Evolutionary conservation across 2,329 filamentous ascomycete genomes (phyloP).

Genomic region (Colletotrichum eleusines): DNA sequence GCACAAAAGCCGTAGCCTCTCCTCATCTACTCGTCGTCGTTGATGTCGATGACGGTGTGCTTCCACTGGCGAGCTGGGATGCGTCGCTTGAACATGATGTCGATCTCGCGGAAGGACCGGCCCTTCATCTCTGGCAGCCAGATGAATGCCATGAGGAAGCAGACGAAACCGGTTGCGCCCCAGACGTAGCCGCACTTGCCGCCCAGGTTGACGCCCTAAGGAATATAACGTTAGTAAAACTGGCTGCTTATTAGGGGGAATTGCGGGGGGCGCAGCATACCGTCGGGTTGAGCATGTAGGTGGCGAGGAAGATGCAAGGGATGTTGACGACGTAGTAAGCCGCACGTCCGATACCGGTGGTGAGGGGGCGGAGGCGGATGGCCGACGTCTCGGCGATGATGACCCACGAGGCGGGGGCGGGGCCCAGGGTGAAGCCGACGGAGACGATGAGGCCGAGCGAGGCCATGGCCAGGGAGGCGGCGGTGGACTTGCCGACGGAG

Average conservation of each 20-base stretch:
- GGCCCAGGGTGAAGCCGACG: conserved; percentile 72
- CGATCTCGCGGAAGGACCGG: conserved; percentile 71
- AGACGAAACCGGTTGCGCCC: conserved; percentile 69
- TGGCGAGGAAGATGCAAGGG: conserved; percentile 73
- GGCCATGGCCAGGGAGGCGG: conserved; percentile 67
- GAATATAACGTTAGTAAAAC: conserved; percentile 46
- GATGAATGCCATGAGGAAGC: conserved; percentile 62
- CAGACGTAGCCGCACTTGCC: conserved; percentile 71
- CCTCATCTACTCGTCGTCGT: conserved; percentile 69
- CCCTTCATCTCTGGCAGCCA: conserved; percentile 68
- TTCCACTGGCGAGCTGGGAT: conserved; percentile 68
- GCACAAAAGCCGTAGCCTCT: not conserved
- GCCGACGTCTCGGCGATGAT: conserved; percentile 76
- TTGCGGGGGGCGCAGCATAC: conserved; percentile 49
- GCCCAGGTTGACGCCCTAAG: conserved; percentile 57
- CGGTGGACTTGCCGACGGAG: conserved; percentile 54
- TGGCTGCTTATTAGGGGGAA: not conserved
- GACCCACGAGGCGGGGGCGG: conserved; percentile 74
- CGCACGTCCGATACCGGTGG: conserved; percentile 73
- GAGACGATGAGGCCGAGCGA: conserved; percentile 74
- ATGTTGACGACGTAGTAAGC: conserved; percentile 75
- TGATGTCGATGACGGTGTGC: conserved; percentile 66
- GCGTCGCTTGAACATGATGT: conserved; percentile 68
- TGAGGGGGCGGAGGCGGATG: conserved; percentile 73
- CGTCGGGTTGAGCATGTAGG: conserved; percentile 70